phyloP scores from a whole-genome alignment of 2,329 filamentous ascomycete species.

The Huntiella abstrusa region DNA sequence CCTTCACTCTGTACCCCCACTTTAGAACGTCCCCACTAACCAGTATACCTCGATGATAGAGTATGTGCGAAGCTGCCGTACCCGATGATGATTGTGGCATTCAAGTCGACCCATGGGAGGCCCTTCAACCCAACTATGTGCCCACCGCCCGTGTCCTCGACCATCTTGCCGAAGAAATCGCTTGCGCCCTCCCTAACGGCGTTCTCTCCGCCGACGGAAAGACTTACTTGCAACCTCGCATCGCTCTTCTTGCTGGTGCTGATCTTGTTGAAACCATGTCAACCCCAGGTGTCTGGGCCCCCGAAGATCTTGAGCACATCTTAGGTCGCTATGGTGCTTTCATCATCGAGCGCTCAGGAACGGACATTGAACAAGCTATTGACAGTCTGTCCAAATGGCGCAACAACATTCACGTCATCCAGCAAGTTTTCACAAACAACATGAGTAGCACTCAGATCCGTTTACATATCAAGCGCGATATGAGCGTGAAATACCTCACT shows the following conservation, averaged over 20 bases:
- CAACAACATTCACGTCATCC: conserved; percentile 73
- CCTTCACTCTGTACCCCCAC: background rate
- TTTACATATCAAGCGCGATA: conserved; percentile 56
- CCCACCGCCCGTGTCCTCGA: conserved; percentile 79
- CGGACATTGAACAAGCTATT: conserved; percentile 73
- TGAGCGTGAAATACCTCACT: conserved; percentile 57
- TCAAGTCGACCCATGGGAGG: conserved; percentile 81
- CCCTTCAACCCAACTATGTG: conserved; percentile 61
- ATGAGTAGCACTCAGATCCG: conserved; percentile 70
- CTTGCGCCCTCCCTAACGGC: conserved; percentile 53
- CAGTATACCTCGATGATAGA: conserved; percentile 5
- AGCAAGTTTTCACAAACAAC: conserved; percentile 67
- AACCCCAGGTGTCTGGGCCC: conserved; percentile 59
- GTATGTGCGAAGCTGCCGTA: conserved; percentile 74
- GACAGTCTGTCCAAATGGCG: conserved; percentile 66
- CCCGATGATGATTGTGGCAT: conserved; percentile 54
- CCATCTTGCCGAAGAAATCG: conserved; percentile 83
- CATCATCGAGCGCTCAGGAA: conserved; percentile 73
- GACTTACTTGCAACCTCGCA: conserved; percentile 42
- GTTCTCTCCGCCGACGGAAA: conserved; percentile 49
- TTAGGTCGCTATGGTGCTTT: conserved; percentile 67
- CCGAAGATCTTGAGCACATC: conserved; percentile 73
- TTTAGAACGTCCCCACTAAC: background rate
- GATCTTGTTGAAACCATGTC: conserved; percentile 60
- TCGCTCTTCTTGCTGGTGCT: conserved; percentile 65